A percentile compares a stretch with the other conserved stretches of the same genome.
phyloP scores from a whole-genome alignment of 1,139 yeast genomes.

The Pichia sp. region DNA sequence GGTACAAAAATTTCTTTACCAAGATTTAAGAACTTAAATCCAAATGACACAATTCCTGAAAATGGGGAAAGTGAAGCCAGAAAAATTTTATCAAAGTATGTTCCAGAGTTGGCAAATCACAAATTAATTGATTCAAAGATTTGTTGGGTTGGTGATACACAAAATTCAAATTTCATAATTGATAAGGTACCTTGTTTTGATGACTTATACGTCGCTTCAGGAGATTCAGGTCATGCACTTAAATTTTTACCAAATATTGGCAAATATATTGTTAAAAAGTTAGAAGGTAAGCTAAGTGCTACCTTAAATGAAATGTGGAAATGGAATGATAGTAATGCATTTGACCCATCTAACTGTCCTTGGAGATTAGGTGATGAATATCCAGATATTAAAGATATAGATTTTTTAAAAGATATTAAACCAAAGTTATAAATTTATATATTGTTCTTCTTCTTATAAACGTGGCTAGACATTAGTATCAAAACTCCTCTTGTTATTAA shows the following conservation, averaged over 20 bases:
- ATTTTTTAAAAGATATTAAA: slow-evolving; percentile 17
- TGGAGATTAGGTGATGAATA: slow-evolving; percentile 30
- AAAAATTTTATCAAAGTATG: slow-evolving; percentile 24
- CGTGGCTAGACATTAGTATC: neutral
- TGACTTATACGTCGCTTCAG: slow-evolving; percentile 29
- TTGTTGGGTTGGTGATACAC: slow-evolving; percentile 44
- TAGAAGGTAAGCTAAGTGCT: slow-evolving; percentile 28
- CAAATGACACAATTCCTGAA: slow-evolving; percentile 34
- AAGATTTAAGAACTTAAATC: slow-evolving; percentile 29
- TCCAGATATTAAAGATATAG: slow-evolving; percentile 30
- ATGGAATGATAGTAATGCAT: slow-evolving; percentile 27
- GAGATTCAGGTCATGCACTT: slow-evolving; percentile 42
- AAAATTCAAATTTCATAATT: slow-evolving; percentile 37
- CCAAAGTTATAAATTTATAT: neutral
- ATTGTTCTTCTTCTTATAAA: neutral
- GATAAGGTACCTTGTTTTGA: slow-evolving; percentile 33
- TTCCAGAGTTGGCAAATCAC: slow-evolving; percentile 37
- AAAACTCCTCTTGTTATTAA: neutral
- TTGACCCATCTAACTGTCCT: slow-evolving; percentile 28
- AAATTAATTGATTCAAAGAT: slow-evolving; percentile 33
- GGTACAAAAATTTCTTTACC: slow-evolving; percentile 21
- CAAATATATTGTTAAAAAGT: slow-evolving; percentile 29
- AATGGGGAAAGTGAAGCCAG: slow-evolving; percentile 28
- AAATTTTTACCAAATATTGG: slow-evolving; percentile 42
- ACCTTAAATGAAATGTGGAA: slow-evolving; percentile 28